Base-by-base conservation (phyloP, 1,284 basidiomycete species). In the Fomitiporia mediterranea region DNA sequence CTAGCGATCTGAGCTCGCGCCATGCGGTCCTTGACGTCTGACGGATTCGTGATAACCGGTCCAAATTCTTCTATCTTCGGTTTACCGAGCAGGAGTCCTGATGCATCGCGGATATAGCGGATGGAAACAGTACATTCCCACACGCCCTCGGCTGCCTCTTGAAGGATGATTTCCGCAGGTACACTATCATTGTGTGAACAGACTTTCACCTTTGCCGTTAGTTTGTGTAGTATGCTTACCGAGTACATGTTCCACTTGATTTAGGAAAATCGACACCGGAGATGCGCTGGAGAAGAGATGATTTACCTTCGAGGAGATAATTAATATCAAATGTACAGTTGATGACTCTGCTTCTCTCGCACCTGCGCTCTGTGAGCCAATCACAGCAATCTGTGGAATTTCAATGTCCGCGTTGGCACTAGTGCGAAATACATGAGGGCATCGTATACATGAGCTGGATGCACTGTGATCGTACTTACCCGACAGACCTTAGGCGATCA, bases 221-320 rank as follows among this genome's bases (percentile, higher is more conserved):
- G n/a, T 44, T n/a, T 51, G 42, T 27, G 38, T 19, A 37, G 43
- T 56, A 55, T 0, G 60, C 65, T 37, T 63, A 80, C 83, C 87
- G 73, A 0, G 88, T 91, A 60, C 87, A 91, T 0, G 82, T 83
- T 0, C 81, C 81, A 21, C 72, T 69, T 2, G 83, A 82, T 3
- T 85, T 78, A 15, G 86, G 86, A 0, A 90, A 68, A 0, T 77
- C 83, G 51, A 89, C 80, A 0, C 84, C 85, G 15, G 83, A 86
- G 30, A 90, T 87, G 0, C 84, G 77, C 62, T 90, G 86, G 13
- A 89, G 86, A 1, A 89, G 72, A 0, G 84, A 87, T 0, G 84
- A 86, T 61, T 90, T 90, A 0, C 87, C 88, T 55, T n/a, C 11
- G 13, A 28, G 8, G 15, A 17, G 21, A 15, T 39, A 42, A 28